phyloP scores from a whole-genome alignment of 768 basidiomycete species.

The Cystofilobasidium capitatum region DNA sequence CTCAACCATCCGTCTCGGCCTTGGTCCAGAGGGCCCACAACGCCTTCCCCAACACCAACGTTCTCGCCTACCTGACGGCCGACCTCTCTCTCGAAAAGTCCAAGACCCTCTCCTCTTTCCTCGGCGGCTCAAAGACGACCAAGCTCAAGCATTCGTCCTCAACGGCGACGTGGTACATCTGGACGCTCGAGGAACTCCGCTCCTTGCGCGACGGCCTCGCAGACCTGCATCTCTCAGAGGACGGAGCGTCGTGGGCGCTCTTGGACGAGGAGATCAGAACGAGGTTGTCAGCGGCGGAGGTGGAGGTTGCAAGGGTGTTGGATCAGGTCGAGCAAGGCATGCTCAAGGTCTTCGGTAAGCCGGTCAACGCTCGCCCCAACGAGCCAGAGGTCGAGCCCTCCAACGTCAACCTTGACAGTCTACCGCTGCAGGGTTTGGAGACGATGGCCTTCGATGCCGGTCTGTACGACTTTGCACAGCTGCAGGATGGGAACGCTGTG shows the following conservation, averaged over 20 bases:
- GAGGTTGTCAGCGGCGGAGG: neutral
- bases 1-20: neutral
- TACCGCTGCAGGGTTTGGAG: too few species aligned
- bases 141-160: neutral
- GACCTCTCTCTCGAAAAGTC: neutral
- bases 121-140: slow-evolving; percentile 5
- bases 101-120: neutral
- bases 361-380: neutral
- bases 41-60: neutral
- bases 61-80: neutral
- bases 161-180: neutral
- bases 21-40: neutral
- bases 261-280: neutral
- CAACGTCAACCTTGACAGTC: too few species aligned
- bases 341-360: neutral
- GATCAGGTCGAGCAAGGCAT: neutral
- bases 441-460: too few species aligned
- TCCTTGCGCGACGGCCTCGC: neutral
- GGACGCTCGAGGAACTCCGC: neutral
- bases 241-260: neutral
- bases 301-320: neutral
- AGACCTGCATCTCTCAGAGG: neutral
- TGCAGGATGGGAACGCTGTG: too few species aligned
- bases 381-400: neutral
- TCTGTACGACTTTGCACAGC: too few species aligned